These are phyloP conservation scores for Meripilus lineatus DNA, from an alignment of 1,284 basidiomycete species.

Conservation along the genomic window DNA sequence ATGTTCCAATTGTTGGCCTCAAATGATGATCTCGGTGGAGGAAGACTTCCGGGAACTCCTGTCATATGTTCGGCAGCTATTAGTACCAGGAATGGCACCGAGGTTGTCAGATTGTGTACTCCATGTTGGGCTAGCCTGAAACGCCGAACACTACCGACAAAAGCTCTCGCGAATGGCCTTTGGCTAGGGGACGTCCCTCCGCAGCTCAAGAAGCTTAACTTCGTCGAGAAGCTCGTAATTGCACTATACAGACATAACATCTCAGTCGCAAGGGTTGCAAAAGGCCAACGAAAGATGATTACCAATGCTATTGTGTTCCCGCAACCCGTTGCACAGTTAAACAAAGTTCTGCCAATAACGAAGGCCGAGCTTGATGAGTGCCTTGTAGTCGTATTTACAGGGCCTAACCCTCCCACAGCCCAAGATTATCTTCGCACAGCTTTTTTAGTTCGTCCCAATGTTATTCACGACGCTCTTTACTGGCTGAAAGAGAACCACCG, in stretches of 20 bases:
- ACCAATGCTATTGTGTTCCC: slow-evolving; percentile 33
- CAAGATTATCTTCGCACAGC: slow-evolving; percentile 32
- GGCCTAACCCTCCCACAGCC: slow-evolving; percentile 25
- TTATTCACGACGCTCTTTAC: slow-evolving; percentile 27
- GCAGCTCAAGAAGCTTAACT: slow-evolving; percentile 23
- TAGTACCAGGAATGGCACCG: no score
- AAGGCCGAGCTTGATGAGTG: slow-evolving; percentile 32
- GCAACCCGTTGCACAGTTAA: slow-evolving; percentile 29
- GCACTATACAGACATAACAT: slow-evolving; percentile 25
- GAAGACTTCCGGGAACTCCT: no score
- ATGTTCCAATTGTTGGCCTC: no score
- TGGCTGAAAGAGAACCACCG: slow-evolving; percentile 35
- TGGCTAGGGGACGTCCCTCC: slow-evolving; percentile 34
- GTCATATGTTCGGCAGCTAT: no score
- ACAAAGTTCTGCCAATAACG: slow-evolving; percentile 28
- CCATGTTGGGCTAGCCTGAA: background rate
- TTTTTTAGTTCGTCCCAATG: slow-evolving; percentile 26
- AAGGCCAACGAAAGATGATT: slow-evolving; percentile 28
- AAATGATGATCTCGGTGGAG: no score
- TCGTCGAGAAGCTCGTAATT: slow-evolving; percentile 30
- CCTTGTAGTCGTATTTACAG: slow-evolving; percentile 31
- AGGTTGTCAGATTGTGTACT: no score
- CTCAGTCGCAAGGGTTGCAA: slow-evolving; percentile 28
- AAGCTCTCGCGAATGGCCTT: slow-evolving; percentile 31
- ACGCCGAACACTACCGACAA: slow-evolving; percentile 15